Evolutionary conservation across 2,329 filamentous ascomycete genomes (phyloP), one percentile per base, ranked within the genome.

Genomic region (Fusarium graminum): DNA sequence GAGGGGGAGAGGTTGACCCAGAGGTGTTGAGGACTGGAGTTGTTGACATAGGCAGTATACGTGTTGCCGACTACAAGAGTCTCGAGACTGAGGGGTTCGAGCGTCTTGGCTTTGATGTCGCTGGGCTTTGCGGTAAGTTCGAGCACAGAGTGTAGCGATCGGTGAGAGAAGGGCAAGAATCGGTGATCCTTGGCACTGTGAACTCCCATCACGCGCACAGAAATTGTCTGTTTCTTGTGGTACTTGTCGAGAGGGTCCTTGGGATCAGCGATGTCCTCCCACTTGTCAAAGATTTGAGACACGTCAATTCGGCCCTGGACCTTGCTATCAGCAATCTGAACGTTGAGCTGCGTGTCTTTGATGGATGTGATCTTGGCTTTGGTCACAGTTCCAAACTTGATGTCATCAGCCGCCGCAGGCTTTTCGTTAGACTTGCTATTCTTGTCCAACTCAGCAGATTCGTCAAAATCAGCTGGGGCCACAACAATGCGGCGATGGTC

Each of bases 1-100:
- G 90, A 92, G 8, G 95, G 93, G 3, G 94, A 93, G 22, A 99
- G 80, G 74, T 93, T 97, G 43, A 96, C 90, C 94, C 95, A 98
- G 22, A 97, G 83, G 74, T 87, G 92, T 67, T 92, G 89, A 28
- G 92, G 85, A 22, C 86, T 86, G 63, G 94, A 84, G 74, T 97
- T 98, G 83, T 98, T 99, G 75, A 99, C 88, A 74, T 94, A 98
- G 1, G 91, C 94, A 49, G 96, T 78, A 78, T 92, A 88, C 3
- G 85, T 86, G 17, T 90, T 89, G 17, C 91, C 93, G 49, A 87
- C 81, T 71, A 90, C 83, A 63, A 99, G 80, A 60, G 92, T 87
- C 26, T 92, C 88, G 30, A 97, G 81, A 9, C 88, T 88, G 43
- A 97, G 81, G 2, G 89, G 80, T 32, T 80, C 72, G 0, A 78